Conservation (phyloP, 2,329 filamentous ascomycete genomes). For the Epichloe uncinata region DNA sequence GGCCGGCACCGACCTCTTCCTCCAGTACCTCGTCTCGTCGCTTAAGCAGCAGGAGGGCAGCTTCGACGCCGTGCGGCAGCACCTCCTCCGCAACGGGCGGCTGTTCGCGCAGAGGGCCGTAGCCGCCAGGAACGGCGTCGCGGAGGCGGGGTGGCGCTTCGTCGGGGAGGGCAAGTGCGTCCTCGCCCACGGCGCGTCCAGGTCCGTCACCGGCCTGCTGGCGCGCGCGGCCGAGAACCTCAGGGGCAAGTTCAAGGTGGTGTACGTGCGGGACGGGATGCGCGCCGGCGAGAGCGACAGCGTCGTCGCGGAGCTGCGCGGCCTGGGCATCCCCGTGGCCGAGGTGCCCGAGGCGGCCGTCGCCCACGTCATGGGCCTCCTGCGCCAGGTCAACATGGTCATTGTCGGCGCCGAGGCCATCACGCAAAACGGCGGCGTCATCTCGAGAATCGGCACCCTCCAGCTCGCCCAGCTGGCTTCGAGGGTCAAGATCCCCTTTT, state of each 20-base stretch:
- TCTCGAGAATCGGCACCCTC: slow-evolving; percentile 73
- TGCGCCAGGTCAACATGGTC: slow-evolving; percentile 48
- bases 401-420: slow-evolving; percentile 70
- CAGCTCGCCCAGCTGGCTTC: slow-evolving; percentile 76
- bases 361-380: slow-evolving; percentile 55
- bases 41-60: slow-evolving; percentile 40
- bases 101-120: slow-evolving; percentile 82
- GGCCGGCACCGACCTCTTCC: slow-evolving; percentile 90
- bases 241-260: slow-evolving; percentile 62
- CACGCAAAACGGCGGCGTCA: slow-evolving; percentile 85
- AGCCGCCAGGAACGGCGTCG: slow-evolving; percentile 72
- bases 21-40: slow-evolving; percentile 77
- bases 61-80: slow-evolving; percentile 71
- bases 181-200: slow-evolving; percentile 79
- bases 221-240: slow-evolving; percentile 49
- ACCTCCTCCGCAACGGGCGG: slow-evolving; percentile 73
- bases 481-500: slow-evolving; percentile 58
- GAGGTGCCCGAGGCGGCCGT: slow-evolving; percentile 46
- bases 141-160: slow-evolving; percentile 63
- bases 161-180: slow-evolving; percentile 67
- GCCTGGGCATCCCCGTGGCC: slow-evolving; percentile 68
- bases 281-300: slow-evolving; percentile 49
- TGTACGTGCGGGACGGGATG: slow-evolving; percentile 56
- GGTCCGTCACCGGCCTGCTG: slow-evolving; percentile 70
- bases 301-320: slow-evolving; percentile 56